These are phyloP conservation scores for Ganoderma lingzhi DNA, from an alignment of 1,284 basidiomycete genomes.

Conservation along the genomic window DNA sequence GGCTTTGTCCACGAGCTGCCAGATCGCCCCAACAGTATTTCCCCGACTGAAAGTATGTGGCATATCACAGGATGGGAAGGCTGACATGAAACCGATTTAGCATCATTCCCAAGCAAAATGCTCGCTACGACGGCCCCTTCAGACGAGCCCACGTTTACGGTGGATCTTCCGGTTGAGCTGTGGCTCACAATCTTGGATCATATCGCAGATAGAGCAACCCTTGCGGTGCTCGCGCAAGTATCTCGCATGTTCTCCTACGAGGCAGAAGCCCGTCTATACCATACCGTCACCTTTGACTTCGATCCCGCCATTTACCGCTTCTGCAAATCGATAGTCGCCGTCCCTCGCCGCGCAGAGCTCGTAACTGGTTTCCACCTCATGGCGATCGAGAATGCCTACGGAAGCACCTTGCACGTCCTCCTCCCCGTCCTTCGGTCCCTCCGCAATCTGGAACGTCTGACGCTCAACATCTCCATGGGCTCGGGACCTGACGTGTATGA, in stretches of 20 bases:
- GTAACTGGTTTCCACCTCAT: constrained; percentile 5
- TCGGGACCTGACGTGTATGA: not conserved
- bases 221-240: constrained; percentile 5
- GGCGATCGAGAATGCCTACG: not conserved
- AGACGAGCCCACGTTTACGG: not conserved
- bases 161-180: constrained; percentile 15
- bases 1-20: not conserved
- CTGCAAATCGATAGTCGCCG: not conserved
- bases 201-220: not conserved
- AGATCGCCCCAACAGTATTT: not conserved
- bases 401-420: not conserved
- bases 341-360: not conserved
- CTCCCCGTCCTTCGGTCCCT: not conserved
- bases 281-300: constrained; percentile 1
- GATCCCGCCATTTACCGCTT: constrained; percentile 2
- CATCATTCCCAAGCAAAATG: not conserved
- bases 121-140: not conserved
- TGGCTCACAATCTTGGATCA: constrained; percentile 11
- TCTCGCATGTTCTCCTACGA: not conserved
- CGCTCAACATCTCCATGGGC: constrained; percentile 2
- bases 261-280: constrained; percentile 12
- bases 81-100: not conserved
- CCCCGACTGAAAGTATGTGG: not conserved
- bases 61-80: not conserved
- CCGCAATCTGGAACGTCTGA: constrained; percentile 1